Percentiles rank a stretch among this genome's conserved stretches.
Conservation (phyloP, 441 rosid genomes). For the Pelargonium citronellum region DNA sequence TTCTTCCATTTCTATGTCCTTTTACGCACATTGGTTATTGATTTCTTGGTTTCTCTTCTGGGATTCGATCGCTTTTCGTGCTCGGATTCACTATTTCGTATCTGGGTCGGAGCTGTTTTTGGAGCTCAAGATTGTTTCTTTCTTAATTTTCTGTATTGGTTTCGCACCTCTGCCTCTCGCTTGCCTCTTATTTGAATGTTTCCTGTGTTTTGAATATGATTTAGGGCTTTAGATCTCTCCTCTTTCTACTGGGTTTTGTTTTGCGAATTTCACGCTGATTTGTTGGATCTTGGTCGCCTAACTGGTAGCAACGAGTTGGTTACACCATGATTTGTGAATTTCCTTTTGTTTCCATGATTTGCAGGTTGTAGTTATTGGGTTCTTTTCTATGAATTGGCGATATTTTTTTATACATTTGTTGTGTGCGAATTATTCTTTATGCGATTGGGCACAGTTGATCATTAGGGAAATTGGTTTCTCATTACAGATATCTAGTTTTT, state of each 20-base stretch:
- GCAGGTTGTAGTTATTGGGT: neutral
- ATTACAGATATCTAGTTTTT: neutral
- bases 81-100: neutral
- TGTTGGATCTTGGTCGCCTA: neutral
- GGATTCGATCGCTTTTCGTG: neutral
- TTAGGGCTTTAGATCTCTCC: neutral
- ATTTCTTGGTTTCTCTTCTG: conserved; percentile 19
- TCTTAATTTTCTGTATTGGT: neutral
- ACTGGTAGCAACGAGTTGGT: neutral
- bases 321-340: neutral
- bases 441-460: neutral
- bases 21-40: conserved; percentile 10
- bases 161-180: neutral
- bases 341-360: neutral
- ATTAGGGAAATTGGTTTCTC: neutral
- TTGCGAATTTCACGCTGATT: neutral
- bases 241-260: neutral
- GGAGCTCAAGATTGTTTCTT: conserved; percentile 15
- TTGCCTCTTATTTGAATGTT: neutral
- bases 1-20: conserved; percentile 15
- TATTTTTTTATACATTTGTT: too few relatives aligned
- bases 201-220: too few relatives aligned
- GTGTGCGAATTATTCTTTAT: neutral
- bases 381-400: neutral
- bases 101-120: conserved; percentile 21